Evolutionary conservation across 176 grass and related monocot genomes (phyloP), one percentile per base, ranked within the genome.

Genomic region (Oryza officinalis): DNA sequence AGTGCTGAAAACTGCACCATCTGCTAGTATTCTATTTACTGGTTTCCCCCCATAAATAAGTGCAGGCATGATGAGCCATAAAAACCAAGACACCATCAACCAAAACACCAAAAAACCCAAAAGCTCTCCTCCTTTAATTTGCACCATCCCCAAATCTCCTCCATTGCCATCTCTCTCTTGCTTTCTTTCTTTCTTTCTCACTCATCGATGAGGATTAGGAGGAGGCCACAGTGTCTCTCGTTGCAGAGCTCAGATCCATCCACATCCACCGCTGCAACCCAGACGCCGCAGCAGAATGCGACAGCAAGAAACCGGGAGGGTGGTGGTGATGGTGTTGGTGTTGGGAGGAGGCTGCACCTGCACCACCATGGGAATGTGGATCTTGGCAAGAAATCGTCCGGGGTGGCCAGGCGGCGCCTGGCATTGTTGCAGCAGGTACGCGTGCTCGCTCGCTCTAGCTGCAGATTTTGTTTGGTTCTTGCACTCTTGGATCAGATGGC

Each of bases 161-260:
- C 49, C 84, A 50, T 35, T 15, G 45, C 66, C 2, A 32, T 22
- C 69, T 27, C 64, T 68, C 28, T 65, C 75, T 38, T 75, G 30
- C 85, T 71, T 67, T 69, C 52, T 44, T 71, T 75, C 70, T 38
- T 69, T 38, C 17, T 71, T 15, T 65, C 70, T 78, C 63, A 80
- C 72, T 47, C 88, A 33, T 71, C 92, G 46, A 97, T 97, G 95
- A 94, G 95, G 84, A 97, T 97, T 83, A 89, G 95, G 80, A 78
- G 82, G 92, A 81, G 95, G 74, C 90, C 88, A 27, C 90, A 91
- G 69, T 20, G 59, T 25, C 79, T 78, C 69, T 71, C 77, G 6
- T 65, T 71, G n/a, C 25, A 65, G 30, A 17, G 9, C 27, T 54
- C 87, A 94, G 92, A 94, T 97, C 94, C 88, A 79, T 83, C 78